A percentile compares a stretch with the other conserved stretches of the same genome.
Evolutionary conservation across 148 eudicot genomes (phyloP).

Genomic region (Drosera capensis): DNA sequence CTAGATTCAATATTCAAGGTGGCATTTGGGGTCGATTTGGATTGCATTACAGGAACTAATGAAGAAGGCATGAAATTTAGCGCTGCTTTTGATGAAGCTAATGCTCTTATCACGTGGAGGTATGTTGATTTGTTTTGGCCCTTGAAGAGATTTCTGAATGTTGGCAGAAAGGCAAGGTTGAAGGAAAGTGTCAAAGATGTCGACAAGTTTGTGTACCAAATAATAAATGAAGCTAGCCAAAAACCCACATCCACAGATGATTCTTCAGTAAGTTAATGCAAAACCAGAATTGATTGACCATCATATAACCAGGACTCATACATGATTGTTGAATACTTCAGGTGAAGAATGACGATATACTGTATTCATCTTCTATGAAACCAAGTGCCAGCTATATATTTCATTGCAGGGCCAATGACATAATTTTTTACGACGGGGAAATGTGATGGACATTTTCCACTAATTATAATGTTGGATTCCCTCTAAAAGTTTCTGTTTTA

Average conservation of each 20-base stretch:
- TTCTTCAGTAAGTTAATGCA: slow-evolving; percentile 5
- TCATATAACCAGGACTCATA: no score
- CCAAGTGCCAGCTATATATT: no score
- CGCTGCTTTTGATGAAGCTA: slow-evolving; percentile 59
- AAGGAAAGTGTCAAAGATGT: slow-evolving; percentile 21
- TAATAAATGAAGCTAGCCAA: slow-evolving; percentile 33
- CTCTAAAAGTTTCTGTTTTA: no score
- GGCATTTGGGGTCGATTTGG: slow-evolving; percentile 53
- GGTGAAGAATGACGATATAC: no score
- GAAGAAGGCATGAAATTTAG: slow-evolving; percentile 43
- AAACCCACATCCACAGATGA: not conserved
- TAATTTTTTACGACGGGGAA: no score
- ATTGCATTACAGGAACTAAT: slow-evolving; percentile 46
- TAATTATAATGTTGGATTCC: no score
- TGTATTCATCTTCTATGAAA: no score
- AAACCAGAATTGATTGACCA: no score
- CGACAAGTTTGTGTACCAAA: slow-evolving; percentile 34
- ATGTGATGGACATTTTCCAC: no score
- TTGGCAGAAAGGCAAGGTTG: slow-evolving; percentile 42
- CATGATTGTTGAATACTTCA: no score
- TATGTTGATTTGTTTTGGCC: slow-evolving; percentile 51
- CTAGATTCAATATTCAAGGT: slow-evolving; percentile 64
- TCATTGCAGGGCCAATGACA: no score
- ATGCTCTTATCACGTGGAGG: slow-evolving; percentile 29
- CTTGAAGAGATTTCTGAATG: slow-evolving; percentile 40